phyloP scores from a whole-genome alignment of 768 basidiomycete species.

The Suillus subalutaceus region DNA sequence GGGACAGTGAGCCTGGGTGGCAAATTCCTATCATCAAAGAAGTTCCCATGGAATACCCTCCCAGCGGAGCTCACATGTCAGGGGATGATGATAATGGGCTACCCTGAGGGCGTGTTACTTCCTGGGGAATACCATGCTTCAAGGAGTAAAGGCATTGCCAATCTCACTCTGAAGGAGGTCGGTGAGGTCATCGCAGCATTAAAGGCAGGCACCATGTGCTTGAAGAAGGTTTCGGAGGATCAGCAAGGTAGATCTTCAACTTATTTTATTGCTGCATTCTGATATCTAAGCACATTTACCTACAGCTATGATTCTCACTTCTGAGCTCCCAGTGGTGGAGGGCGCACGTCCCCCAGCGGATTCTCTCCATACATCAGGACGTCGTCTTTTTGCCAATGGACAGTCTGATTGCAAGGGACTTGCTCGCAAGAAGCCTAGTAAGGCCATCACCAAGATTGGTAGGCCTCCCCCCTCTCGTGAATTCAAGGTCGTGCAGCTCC shows the following conservation, averaged over 20 bases:
- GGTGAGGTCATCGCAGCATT: neutral
- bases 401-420: neutral
- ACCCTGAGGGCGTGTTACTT: neutral
- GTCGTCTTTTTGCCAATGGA: neutral
- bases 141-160: constrained; percentile 12
- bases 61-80: constrained; percentile 6
- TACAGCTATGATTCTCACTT: neutral
- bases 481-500: neutral
- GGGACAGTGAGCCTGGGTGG: neutral
- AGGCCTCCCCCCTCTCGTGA: neutral
- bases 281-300: neutral
- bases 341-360: neutral
- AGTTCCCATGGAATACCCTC: constrained; percentile 14
- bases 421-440: neutral
- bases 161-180: constrained; percentile 2
- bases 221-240: neutral
- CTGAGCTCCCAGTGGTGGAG: neutral
- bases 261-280: neutral
- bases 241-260: neutral
- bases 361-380: neutral
- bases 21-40: constrained; percentile 4
- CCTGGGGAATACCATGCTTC: constrained; percentile 10
- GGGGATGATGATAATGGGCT: constrained; percentile 3
- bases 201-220: neutral
- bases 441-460: neutral